Evolutionary conservation across 2,329 filamentous ascomycete species (phyloP).

Genomic region (Beauveria medogensis): DNA sequence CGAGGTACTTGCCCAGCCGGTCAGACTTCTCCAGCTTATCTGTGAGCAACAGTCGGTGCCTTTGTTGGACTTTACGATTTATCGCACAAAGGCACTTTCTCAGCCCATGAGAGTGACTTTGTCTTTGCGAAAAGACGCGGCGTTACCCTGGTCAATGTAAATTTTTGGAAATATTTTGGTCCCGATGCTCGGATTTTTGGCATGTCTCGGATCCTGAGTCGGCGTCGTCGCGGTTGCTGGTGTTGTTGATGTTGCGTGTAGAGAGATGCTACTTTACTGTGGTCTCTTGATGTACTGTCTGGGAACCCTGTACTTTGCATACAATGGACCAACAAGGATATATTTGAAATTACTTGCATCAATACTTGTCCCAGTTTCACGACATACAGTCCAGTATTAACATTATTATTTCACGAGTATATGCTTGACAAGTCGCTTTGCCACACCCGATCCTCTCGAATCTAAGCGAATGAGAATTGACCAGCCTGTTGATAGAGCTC

Average conservation of each 20-base stretch:
- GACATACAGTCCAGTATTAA: background rate
- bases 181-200: constrained; percentile 71
- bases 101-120: constrained; percentile 89
- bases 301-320: no score
- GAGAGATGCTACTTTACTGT: no score
- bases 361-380: background rate
- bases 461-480: background rate
- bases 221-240: no score
- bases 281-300: no score
- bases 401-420: background rate
- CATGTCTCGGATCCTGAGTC: constrained; percentile 60
- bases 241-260: no score
- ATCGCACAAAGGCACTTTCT: constrained; percentile 68
- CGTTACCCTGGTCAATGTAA: constrained; percentile 73
- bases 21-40: background rate
- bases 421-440: background rate
- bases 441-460: background rate
- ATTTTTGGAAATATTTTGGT: constrained; percentile 68
- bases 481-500: background rate
- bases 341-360: background rate
- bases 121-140: constrained; percentile 63
- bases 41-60: constrained; percentile 23
- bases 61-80: constrained; percentile 39
- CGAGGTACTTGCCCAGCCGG: background rate
- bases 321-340: no score